phyloP scores from a whole-genome alignment of 73 alveolate species.

The Diophrys appendiculata region DNA sequence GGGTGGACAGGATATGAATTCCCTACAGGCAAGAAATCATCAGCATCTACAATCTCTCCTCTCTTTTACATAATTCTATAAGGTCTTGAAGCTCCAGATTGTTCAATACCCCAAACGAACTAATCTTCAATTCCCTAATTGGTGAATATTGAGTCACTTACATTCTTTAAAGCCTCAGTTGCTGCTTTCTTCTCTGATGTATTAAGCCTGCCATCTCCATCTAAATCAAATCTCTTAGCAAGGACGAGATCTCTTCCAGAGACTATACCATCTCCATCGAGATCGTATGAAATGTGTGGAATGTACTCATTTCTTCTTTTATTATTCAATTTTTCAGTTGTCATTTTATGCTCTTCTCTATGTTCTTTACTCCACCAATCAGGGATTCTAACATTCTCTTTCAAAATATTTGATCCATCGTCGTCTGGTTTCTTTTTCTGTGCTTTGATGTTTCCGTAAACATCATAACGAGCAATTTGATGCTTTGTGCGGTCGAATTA shows the following conservation, averaged over 20 bases:
- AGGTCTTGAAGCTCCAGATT: conserved; percentile 77
- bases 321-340: conserved; percentile 23
- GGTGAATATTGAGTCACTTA: too few species aligned
- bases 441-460: conserved; percentile 9
- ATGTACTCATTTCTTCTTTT: conserved; percentile 30
- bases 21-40: conserved; percentile 71
- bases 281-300: conserved; percentile 77
- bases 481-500: conserved; percentile 13
- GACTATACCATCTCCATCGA: conserved; percentile 87
- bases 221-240: conserved; percentile 75
- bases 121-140: conserved; percentile 79
- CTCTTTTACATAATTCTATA: conserved; percentile 83
- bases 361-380: conserved; percentile 2
- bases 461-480: conserved; percentile 11
- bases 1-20: conserved; percentile 89
- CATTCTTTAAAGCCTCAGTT: conserved; percentile 71
- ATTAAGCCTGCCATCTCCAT: conserved; percentile 81
- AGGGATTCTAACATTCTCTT: neutral
- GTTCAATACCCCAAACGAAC: conserved; percentile 86
- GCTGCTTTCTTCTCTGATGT: conserved; percentile 78
- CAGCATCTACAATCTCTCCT: conserved; percentile 86
- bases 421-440: neutral
- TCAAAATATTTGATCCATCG: neutral
- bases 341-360: conserved; percentile 19
- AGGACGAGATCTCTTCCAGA: conserved; percentile 83